A percentile compares a stretch with the other conserved stretches of the same genome.
phyloP scores from a whole-genome alignment of 139 green algal species.

The Diplosphaera chodatii region DNA sequence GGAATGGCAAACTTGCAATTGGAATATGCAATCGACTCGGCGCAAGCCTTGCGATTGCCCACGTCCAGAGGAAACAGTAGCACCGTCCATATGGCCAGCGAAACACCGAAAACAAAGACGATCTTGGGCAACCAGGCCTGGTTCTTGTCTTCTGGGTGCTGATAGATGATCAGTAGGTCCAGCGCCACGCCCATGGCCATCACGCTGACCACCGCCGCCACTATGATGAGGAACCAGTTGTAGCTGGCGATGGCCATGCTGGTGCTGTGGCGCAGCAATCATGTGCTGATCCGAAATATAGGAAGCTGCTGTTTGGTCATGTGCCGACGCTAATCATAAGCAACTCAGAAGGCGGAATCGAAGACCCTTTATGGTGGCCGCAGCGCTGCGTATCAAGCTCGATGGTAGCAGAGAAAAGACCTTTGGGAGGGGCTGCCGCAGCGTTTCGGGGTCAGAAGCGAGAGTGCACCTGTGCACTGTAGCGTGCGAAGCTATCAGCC shows the following conservation, averaged over 20 bases:
- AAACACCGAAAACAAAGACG: slow-evolving; percentile 82
- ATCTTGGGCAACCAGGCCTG: slow-evolving; percentile 93
- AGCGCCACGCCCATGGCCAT: slow-evolving; percentile 63
- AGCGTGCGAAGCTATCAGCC: no score
- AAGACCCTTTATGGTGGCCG: no score
- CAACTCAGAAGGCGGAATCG: no score
- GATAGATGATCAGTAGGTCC: slow-evolving; percentile 87
- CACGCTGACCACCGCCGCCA: slow-evolving; percentile 54
- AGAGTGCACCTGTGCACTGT: no score
- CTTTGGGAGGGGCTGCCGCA: no score
- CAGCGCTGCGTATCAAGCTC: no score
- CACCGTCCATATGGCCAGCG: slow-evolving; percentile 79
- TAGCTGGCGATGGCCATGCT: slow-evolving; percentile 31
- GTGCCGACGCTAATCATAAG: no score
- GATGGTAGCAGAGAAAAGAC: no score
- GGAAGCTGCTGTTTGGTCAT: no score
- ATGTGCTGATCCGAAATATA: no score
- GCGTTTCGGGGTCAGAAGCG: no score
- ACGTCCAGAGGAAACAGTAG: slow-evolving; percentile 95
- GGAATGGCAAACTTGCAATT: slow-evolving; percentile 79
- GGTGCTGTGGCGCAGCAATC: no score
- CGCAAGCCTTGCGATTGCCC: slow-evolving; percentile 78
- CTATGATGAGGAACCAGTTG: slow-evolving; percentile 79
- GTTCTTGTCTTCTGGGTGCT: slow-evolving; percentile 94
- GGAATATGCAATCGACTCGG: slow-evolving; percentile 42